Conservation (phyloP, 441 rosid genomes). For the Oxalis stricta region DNA sequence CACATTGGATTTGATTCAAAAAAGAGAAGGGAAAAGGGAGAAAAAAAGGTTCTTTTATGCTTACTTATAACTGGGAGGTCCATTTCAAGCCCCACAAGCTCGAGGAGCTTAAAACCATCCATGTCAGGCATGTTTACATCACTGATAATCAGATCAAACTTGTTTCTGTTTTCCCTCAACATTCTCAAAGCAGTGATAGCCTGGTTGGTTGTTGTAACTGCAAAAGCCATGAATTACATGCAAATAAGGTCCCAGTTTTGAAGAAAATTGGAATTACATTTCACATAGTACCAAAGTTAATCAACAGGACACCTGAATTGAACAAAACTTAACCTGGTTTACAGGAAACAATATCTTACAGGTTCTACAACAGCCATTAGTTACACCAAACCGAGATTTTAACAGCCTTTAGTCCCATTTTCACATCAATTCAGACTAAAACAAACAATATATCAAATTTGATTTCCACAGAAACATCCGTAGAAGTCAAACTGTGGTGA, state of each 20-base stretch:
- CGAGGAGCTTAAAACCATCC: slow-evolving; percentile 96
- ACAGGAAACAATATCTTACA: slow-evolving; percentile 9
- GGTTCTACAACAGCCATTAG: neutral
- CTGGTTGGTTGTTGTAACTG: slow-evolving; percentile 79
- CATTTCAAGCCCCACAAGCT: slow-evolving; percentile 94
- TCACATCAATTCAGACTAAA: too few relatives aligned
- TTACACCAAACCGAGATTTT: neutral
- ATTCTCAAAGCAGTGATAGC: slow-evolving; percentile 53
- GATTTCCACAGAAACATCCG: too few relatives aligned
- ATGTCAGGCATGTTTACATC: slow-evolving; percentile 99
- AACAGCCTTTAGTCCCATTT: neutral
- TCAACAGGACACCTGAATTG: neutral
- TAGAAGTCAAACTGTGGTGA: too few relatives aligned
- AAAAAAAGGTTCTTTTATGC: too few relatives aligned
- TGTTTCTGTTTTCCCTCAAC: slow-evolving; percentile 68
- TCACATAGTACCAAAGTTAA: neutral
- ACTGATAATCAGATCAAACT: slow-evolving; percentile 79
- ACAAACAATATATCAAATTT: too few relatives aligned
- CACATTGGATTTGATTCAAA: neutral
- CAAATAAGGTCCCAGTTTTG: slow-evolving; percentile 1
- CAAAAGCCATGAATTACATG: slow-evolving; percentile 9
- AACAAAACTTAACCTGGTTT: slow-evolving; percentile 2
- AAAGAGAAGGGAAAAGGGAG: neutral
- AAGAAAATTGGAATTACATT: slow-evolving; percentile 1
- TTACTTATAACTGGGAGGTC: slow-evolving; percentile 92